phyloP scores from a whole-genome alignment of 495 filamentous ascomycete species.

The Lophium mytilinum region DNA sequence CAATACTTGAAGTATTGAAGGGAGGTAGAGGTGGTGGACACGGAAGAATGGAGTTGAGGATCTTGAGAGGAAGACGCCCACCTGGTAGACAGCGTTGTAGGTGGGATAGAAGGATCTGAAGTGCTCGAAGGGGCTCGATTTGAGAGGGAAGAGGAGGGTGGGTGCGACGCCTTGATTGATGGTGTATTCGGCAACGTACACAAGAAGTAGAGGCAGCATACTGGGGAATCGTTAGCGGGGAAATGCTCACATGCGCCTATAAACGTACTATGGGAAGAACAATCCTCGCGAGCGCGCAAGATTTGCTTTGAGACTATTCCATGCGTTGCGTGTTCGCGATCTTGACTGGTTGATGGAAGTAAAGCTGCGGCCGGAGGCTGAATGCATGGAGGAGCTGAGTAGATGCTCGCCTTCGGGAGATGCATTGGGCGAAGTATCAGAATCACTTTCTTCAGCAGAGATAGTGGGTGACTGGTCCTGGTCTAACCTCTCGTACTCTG shows the following conservation, averaged over 20 bases:
- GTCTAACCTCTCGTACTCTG: slow-evolving; percentile 37
- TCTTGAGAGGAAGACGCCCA: slow-evolving; percentile 87
- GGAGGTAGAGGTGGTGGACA: slow-evolving; percentile 69
- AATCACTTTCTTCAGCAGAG: not conserved
- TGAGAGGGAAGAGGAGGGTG: slow-evolving; percentile 77
- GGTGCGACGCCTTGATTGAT: slow-evolving; percentile 92
- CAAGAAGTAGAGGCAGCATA: slow-evolving; percentile 85
- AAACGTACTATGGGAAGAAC: slow-evolving; percentile 59
- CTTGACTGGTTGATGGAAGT: not conserved
- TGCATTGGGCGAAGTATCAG: slow-evolving; percentile 8
- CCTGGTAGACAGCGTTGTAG: slow-evolving; percentile 89
- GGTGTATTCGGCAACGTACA: slow-evolving; percentile 92
- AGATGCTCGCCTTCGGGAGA: slow-evolving; percentile 36
- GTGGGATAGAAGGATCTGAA: slow-evolving; percentile 87
- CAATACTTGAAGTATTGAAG: slow-evolving; percentile 70
- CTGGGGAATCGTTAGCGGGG: slow-evolving; percentile 36
- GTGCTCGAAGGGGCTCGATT: slow-evolving; percentile 63
- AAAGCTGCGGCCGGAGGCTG: slow-evolving; percentile 13
- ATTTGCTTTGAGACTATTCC: slow-evolving; percentile 41
- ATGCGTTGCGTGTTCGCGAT: slow-evolving; percentile 5
- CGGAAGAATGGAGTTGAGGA: slow-evolving; percentile 83
- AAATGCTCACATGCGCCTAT: not conserved
- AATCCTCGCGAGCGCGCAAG: slow-evolving; percentile 45
- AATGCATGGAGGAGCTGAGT: slow-evolving; percentile 30
- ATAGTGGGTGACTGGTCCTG: slow-evolving; percentile 27